Base-by-base conservation (phyloP, 2,329 filamentous ascomycete genomes). In the Drechmeria coniospora region DNA sequence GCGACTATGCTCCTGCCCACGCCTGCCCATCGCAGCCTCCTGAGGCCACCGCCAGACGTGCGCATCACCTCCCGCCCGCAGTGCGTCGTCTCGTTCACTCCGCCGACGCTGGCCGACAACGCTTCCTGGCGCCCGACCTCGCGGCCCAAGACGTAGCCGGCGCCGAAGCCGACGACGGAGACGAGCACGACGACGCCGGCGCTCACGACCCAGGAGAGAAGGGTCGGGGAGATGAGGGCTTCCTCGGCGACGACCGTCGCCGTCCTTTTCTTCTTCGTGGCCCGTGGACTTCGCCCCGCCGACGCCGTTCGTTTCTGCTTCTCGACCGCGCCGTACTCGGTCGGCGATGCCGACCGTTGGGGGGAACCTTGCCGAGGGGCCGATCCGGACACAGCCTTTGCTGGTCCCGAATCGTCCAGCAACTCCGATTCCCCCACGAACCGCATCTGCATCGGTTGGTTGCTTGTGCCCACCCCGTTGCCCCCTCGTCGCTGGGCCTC, bases 181-280 rank as follows among this genome's bases (percentile, higher is more conserved):
- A 79, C 67, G 8, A 79, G 57, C 7, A 79, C 71, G 2, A 79
- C 68, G 1, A 78, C 73, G 12, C 74, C 73, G 6, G 74, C 73
- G 31, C 68, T 71, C 29, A 78, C 61, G 5, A 74, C 68, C 68
- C 72, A 77, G 0, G 72, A 71, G 27, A 76, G 46, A 6, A 75
- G 49, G 1, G 71, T 74, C 19, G 71, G 70, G 27, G 63, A 71
- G 28, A 75, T 59, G 20, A 63, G 43, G 3, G 57, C 43, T 17
- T 56, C 54, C 5, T 57, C 44, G 2, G 42, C 40, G 4, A 47
- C 36, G 2, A 45, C 35, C 10, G 50, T 43, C 2, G 49, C 45
- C 18, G 58, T 62, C 44, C 59, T 66, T 55, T 74, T 74, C 56
- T 74, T 75, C 54, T 74, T 74, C 9, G 56, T 51, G 4, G 63